Evolutionary conservation across 208 protist species (phyloP).

Genomic region (Angomonas ambiguus): DNA sequence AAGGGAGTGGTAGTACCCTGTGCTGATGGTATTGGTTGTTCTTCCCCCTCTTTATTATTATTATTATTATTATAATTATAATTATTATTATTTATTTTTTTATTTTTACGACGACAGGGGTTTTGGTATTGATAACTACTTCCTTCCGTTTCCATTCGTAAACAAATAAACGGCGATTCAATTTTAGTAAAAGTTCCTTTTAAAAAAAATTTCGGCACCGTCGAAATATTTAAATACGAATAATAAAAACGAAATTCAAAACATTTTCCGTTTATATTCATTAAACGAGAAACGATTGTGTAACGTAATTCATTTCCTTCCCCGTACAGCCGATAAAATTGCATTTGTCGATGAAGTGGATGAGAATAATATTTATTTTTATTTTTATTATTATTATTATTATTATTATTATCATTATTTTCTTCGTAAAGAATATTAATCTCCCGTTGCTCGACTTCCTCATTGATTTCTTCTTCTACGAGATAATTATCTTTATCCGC

Average conservation of each 20-base stretch:
- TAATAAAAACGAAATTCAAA: slow-evolving; percentile 1
- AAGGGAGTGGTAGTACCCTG: no score
- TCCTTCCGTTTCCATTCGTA: background rate
- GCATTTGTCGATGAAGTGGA: no score
- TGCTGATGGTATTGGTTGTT: no score
- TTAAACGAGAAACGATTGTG: background rate
- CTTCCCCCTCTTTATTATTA: no score
- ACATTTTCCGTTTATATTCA: slow-evolving; percentile 1
- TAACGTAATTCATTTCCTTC: background rate
- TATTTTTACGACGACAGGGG: no score
- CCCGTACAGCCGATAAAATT: background rate
- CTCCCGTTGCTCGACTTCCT: no score
- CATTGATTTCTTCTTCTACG: no score
- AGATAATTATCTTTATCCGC: no score
- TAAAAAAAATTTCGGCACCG: background rate
- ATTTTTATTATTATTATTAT: slow-evolving; percentile 1
- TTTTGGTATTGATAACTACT: no score
- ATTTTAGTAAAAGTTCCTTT: background rate
- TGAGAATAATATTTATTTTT: no score
- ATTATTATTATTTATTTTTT: background rate
- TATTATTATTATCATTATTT: background rate
- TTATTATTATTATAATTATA: background rate
- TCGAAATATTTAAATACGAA: slow-evolving; percentile 1
- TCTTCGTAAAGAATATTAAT: no score
- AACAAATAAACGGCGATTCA: background rate